Evolutionary conservation across 176 grass and related monocot genomes (phyloP).

Genomic region (Aechmea fasciata): DNA sequence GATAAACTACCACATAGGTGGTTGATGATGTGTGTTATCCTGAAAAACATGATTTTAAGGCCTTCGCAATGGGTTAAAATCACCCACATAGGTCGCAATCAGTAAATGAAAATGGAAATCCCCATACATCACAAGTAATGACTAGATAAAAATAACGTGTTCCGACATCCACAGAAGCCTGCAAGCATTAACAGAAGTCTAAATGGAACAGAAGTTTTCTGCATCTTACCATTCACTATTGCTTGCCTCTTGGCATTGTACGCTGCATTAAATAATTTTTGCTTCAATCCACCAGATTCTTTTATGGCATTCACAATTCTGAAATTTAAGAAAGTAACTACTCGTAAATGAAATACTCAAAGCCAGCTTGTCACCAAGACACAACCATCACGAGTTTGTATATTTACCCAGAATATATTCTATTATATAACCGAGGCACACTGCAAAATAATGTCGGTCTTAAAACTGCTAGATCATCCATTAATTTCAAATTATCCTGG

Average conservation of each 20-base stretch:
- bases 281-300: slow-evolving; percentile 61
- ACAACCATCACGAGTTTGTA: slow-evolving; percentile 9
- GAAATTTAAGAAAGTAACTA: slow-evolving; percentile 15
- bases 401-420: slow-evolving; percentile 87
- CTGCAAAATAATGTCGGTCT: slow-evolving; percentile 86
- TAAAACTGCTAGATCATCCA: slow-evolving; percentile 85
- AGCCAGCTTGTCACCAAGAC: neutral
- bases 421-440: slow-evolving; percentile 78
- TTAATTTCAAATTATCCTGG: slow-evolving; percentile 97
- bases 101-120: no score
- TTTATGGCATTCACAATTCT: slow-evolving; percentile 92
- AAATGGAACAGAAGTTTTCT: slow-evolving; percentile 13
- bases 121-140: no score
- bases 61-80: no score
- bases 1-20: no score
- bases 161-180: neutral
- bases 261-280: slow-evolving; percentile 49
- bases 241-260: slow-evolving; percentile 67
- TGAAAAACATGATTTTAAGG: no score
- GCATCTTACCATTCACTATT: slow-evolving; percentile 40
- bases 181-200: neutral
- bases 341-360: slow-evolving; percentile 4
- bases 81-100: no score
- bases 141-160: neutral
- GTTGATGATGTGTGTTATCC: no score